Percentiles rank a stretch among this genome's conserved stretches.
phyloP scores from a whole-genome alignment of 495 filamentous ascomycete genomes.

The Penicillium diatomitis region DNA sequence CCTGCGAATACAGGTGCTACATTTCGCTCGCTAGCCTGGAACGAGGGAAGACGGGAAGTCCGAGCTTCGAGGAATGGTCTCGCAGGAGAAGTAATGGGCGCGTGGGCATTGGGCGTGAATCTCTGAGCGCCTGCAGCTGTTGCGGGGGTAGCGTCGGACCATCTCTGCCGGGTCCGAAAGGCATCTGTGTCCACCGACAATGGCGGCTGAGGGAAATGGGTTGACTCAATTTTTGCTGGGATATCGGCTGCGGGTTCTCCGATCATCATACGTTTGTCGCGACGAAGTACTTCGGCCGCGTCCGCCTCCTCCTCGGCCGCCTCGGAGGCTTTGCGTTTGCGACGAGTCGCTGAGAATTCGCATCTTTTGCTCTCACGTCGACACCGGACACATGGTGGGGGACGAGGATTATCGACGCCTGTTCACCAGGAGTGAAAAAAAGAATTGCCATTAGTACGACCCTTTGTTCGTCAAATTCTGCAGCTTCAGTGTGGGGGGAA shows the following conservation, averaged over 20 bases:
- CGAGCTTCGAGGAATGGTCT: slow-evolving; percentile 24
- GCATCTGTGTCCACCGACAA: slow-evolving; percentile 19
- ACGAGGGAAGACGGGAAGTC: slow-evolving; percentile 19
- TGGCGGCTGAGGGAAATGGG: slow-evolving; percentile 22
- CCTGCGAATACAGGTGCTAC: slow-evolving; percentile 23
- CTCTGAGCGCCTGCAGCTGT: slow-evolving; percentile 10
- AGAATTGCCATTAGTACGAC: slow-evolving; percentile 8
- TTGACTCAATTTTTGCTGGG: slow-evolving; percentile 11
- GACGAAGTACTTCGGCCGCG: slow-evolving; percentile 31
- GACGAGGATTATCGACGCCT: slow-evolving; percentile 82
- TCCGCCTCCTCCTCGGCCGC: slow-evolving; percentile 45
- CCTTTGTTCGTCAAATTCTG: neutral
- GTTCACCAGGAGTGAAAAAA: neutral
- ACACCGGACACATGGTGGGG: slow-evolving; percentile 90
- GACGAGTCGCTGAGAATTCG: slow-evolving; percentile 90
- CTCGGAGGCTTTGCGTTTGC: slow-evolving; percentile 75
- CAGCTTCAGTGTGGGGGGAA: neutral
- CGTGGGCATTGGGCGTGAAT: slow-evolving; percentile 15
- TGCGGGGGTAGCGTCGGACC: slow-evolving; percentile 21
- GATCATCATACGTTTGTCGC: slow-evolving; percentile 42
- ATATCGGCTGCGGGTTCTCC: slow-evolving; percentile 30
- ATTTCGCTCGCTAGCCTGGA: slow-evolving; percentile 20
- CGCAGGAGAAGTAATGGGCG: slow-evolving; percentile 14
- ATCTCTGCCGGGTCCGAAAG: slow-evolving; percentile 21
- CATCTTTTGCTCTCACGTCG: slow-evolving; percentile 89